phyloP scores from a whole-genome alignment of 495 filamentous ascomycete species.

The Cudoniella acicularis region DNA sequence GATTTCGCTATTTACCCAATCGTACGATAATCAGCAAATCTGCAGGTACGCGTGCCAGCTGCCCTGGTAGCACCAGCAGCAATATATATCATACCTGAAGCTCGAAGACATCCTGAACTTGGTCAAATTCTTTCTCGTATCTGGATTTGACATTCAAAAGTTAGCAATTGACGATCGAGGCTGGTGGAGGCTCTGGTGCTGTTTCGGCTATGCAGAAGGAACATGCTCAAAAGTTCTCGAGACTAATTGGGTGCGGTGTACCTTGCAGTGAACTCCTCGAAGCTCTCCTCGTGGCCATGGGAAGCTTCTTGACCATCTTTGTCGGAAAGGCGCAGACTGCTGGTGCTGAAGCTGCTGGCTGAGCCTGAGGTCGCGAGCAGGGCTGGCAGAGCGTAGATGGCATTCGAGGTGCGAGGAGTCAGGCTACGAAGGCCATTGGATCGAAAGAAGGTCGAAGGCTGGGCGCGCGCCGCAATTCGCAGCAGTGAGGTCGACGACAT shows the following conservation, averaged over 20 bases:
- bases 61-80: background rate
- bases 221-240: slow-evolving; percentile 17
- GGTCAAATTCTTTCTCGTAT: slow-evolving; percentile 99
- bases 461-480: slow-evolving; percentile 65
- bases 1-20: slow-evolving; percentile 68
- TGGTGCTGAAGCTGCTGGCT: slow-evolving; percentile 65
- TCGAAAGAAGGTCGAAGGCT: slow-evolving; percentile 59
- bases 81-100: slow-evolving; percentile 72
- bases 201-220: slow-evolving; percentile 15
- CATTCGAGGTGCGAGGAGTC: slow-evolving; percentile 23
- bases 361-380: slow-evolving; percentile 50
- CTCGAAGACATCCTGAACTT: slow-evolving; percentile 98
- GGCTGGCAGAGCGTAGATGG: slow-evolving; percentile 37
- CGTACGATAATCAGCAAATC: slow-evolving; percentile 21
- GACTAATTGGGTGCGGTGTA: slow-evolving; percentile 45
- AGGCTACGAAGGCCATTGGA: slow-evolving; percentile 52
- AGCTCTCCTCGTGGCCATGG: slow-evolving; percentile 81
- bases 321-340: slow-evolving; percentile 50
- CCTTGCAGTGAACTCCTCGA: slow-evolving; percentile 98
- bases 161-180: slow-evolving; percentile 25
- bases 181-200: background rate
- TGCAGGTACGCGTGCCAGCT: slow-evolving; percentile 4
- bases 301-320: slow-evolving; percentile 22
- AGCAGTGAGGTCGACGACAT: slow-evolving; percentile 69
- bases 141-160: slow-evolving; percentile 42